Conservation (phyloP, 176 grass and related monocot genomes). For the Canna indica region DNA sequence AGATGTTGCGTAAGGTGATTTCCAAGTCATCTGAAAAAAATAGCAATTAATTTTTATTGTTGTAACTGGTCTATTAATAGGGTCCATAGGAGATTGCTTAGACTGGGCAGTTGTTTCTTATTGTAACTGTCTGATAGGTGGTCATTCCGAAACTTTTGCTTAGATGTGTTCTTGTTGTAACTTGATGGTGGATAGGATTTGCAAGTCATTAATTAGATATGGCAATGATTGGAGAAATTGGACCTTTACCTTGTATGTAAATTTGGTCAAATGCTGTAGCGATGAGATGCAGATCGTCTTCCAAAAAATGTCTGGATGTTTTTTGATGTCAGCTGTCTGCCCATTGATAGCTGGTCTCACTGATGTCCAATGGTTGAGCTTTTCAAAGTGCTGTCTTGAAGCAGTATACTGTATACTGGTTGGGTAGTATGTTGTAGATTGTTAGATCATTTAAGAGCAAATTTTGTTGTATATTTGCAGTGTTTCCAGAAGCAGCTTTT, state of each 20-base stretch:
- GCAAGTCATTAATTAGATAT: neutral
- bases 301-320: neutral
- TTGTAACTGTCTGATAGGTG: neutral
- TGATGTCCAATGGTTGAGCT: neutral
- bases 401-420: no score
- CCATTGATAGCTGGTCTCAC: neutral
- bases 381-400: no score
- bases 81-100: neutral
- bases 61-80: neutral
- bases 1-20: neutral
- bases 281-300: neutral
- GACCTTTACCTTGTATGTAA: neutral
- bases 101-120: neutral
- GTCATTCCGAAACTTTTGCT: neutral
- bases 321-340: neutral
- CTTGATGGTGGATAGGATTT: neutral
- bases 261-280: neutral
- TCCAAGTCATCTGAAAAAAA: neutral
- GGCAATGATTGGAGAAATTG: neutral
- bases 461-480: neutral
- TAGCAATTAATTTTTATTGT: neutral
- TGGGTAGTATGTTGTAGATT: neutral
- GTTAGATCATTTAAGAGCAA: neutral
- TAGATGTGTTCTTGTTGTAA: neutral
- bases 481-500: neutral